Conservation (phyloP, 2,329 filamentous ascomycete species). For the Ramularia endophylla region DNA sequence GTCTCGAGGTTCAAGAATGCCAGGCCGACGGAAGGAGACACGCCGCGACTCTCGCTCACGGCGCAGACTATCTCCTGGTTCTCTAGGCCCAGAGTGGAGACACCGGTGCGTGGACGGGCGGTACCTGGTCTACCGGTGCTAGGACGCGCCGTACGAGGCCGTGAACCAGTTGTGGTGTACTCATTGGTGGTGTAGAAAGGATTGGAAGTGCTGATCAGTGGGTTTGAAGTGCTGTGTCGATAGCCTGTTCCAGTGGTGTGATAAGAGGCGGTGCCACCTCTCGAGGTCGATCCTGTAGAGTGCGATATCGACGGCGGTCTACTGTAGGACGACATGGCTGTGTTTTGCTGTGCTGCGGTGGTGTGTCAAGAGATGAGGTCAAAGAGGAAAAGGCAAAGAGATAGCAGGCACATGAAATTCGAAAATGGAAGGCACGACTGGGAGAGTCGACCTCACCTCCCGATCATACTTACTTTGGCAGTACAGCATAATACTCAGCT, state of each 20-base stretch:
- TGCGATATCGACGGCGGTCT: slow-evolving; percentile 5
- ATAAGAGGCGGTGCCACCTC: background rate
- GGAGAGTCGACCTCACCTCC: background rate
- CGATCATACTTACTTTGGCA: no score
- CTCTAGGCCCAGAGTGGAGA: slow-evolving; percentile 52
- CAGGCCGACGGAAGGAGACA: slow-evolving; percentile 76
- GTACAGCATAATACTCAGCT: no score
- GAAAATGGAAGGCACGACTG: slow-evolving; percentile 1
- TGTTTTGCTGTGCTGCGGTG: background rate
- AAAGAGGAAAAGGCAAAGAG: background rate
- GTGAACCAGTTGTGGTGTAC: slow-evolving; percentile 20
- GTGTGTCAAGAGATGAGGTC: background rate
- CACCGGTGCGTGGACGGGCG: slow-evolving; percentile 46
- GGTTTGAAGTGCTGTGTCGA: slow-evolving; percentile 8
- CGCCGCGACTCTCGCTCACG: slow-evolving; percentile 77
- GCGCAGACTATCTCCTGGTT: slow-evolving; percentile 79
- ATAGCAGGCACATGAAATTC: background rate
- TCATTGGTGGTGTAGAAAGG: slow-evolving; percentile 11
- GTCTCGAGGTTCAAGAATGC: slow-evolving; percentile 84
- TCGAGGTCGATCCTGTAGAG: background rate
- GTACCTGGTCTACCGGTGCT: slow-evolving; percentile 22
- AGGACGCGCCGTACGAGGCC: slow-evolving; percentile 18
- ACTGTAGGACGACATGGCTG: slow-evolving; percentile 3
- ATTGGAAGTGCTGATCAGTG: slow-evolving; percentile 9
- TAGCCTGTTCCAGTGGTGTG: slow-evolving; percentile 1